Percentiles rank a stretch among this genome's conserved stretches.
Evolutionary conservation across 345 rosid species (phyloP).

Genomic region (Firmiana major): DNA sequence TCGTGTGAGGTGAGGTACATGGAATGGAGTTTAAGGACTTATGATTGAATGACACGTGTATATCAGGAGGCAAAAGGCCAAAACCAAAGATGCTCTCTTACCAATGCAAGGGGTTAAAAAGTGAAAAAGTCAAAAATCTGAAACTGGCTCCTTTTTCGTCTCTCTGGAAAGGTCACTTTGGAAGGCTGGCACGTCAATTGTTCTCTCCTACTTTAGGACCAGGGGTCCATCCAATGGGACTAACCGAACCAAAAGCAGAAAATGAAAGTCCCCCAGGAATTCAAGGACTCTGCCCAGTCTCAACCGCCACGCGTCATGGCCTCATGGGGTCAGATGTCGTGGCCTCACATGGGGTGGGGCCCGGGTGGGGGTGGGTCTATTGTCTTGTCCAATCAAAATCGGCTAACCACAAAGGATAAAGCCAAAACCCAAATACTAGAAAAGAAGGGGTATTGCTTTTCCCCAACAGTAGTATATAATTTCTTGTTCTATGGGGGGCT

Average conservation of each 20-base stretch:
- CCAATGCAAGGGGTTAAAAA: not conserved
- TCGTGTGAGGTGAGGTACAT: not conserved
- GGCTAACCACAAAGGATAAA: not conserved
- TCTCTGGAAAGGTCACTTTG: slow-evolving; percentile 5
- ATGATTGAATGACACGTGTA: not conserved
- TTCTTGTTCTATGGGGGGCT: no score
- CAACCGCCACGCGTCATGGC: slow-evolving; percentile 10
- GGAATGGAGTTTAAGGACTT: not conserved
- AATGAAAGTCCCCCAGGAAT: not conserved
- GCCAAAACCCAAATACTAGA: not conserved
- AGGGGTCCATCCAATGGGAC: slow-evolving; percentile 22
- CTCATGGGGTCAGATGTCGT: not conserved
- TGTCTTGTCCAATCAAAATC: not conserved
- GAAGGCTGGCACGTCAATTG: slow-evolving; percentile 3
- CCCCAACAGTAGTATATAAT: no score
- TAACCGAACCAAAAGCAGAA: not conserved
- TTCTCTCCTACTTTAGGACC: slow-evolving; percentile 19
- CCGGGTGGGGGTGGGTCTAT: not conserved
- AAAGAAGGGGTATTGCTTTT: not conserved
- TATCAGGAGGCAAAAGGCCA: no score
- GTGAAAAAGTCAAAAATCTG: not conserved
- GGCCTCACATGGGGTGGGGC: slow-evolving; percentile 24
- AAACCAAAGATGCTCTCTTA: not conserved
- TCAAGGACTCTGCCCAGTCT: not conserved
- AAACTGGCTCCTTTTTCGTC: not conserved